Conservation (phyloP, 2,329 filamentous ascomycete species). For the Clonostachys sp. region DNA sequence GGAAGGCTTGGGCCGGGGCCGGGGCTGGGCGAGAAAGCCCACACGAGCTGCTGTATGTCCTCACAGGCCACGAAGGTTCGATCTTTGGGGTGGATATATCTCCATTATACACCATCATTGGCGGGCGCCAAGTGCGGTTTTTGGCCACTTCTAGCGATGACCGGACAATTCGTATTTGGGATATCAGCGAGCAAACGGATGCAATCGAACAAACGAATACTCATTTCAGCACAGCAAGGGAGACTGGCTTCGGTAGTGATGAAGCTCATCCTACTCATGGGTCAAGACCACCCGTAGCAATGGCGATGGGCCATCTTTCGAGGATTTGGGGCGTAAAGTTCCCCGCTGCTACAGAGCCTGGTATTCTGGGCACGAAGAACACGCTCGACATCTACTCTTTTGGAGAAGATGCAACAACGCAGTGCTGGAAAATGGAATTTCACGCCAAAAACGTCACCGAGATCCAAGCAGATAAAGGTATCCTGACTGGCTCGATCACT, state of each 20-base stretch:
- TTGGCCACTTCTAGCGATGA: conserved; percentile 94
- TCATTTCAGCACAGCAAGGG: conserved; percentile 31
- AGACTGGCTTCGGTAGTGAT: conserved; percentile 52
- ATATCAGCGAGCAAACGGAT: conserved; percentile 57
- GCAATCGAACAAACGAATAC: not conserved
- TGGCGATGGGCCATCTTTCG: conserved; percentile 80
- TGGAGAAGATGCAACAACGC: conserved; percentile 77
- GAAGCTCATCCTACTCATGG: conserved; percentile 2
- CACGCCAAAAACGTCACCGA: conserved; percentile 3
- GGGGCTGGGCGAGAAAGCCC: not conserved
- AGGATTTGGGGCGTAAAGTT: conserved; percentile 88
- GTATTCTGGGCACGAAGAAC: conserved; percentile 3
- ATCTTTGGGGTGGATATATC: conserved; percentile 89
- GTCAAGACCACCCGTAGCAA: conserved; percentile 49
- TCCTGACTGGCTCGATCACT: conserved; percentile 27
- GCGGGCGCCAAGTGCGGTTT: conserved; percentile 41
- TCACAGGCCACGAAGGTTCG: conserved; percentile 79
- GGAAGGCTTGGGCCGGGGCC: conserved; percentile 62
- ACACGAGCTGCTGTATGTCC: conserved; percentile 42
- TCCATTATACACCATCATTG: conserved; percentile 31
- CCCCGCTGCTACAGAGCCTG: conserved; percentile 20
- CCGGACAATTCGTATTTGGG: conserved; percentile 83
- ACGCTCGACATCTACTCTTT: conserved; percentile 64
- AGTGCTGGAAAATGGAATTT: conserved; percentile 63
- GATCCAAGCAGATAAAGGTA: not conserved